Evolutionary conservation across 2,329 filamentous ascomycete genomes (phyloP).

Genomic region (Cytospora piceae): DNA sequence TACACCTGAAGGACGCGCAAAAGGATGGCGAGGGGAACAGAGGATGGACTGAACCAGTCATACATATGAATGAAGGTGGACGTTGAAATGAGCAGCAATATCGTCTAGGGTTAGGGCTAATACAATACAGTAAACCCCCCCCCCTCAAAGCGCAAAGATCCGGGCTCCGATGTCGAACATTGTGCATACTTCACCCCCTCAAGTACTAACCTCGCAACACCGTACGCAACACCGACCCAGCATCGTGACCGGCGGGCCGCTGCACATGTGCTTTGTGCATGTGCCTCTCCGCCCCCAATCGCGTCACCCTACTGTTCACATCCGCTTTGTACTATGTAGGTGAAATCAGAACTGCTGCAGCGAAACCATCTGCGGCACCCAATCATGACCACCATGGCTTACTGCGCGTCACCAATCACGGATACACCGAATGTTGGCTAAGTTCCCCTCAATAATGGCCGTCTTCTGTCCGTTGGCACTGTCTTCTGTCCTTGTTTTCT

Average conservation of each 20-base stretch:
- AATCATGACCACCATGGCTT: background rate
- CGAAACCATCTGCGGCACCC: background rate
- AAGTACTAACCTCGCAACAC: background rate
- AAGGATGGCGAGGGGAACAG: too few relatives aligned
- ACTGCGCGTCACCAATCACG: background rate
- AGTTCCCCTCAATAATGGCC: background rate
- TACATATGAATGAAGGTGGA: too few relatives aligned
- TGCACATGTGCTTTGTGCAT: background rate
- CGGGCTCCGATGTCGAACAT: too few relatives aligned
- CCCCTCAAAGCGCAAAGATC: too few relatives aligned
- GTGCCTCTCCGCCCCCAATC: background rate
- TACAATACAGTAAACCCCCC: background rate
- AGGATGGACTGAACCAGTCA: too few relatives aligned
- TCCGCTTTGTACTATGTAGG: background rate
- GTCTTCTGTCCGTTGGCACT: background rate
- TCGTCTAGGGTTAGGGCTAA: background rate
- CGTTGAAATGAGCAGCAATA: too few relatives aligned
- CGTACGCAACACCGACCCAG: background rate
- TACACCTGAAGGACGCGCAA: too few relatives aligned
- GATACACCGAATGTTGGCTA: background rate
- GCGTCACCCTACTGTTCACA: background rate
- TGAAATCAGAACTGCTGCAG: conserved; percentile 1
- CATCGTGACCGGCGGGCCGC: background rate
- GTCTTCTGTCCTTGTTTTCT: background rate
- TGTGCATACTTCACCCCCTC: background rate